phyloP scores from a whole-genome alignment of 2,329 filamentous ascomycete species.

The Zarea fungicola region DNA sequence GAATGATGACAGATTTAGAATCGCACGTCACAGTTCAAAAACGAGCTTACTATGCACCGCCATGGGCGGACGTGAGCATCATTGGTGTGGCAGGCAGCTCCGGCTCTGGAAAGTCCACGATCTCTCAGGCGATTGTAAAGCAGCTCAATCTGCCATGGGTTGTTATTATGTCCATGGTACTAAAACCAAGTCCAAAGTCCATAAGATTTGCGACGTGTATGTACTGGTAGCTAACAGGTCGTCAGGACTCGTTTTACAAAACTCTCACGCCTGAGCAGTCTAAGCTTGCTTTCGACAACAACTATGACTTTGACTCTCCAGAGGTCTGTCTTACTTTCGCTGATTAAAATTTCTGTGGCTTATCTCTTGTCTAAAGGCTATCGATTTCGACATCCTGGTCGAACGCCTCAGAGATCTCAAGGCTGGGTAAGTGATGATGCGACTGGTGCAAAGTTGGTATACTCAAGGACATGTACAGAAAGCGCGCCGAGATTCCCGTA shows the following conservation, averaged over 20 bases:
- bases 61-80: slow-evolving; percentile 94
- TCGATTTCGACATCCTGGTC: slow-evolving; percentile 89
- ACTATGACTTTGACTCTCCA: slow-evolving; percentile 94
- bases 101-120: slow-evolving; percentile 87
- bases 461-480: slow-evolving; percentile 43
- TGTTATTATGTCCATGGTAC: slow-evolving; percentile 92
- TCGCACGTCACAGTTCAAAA: slow-evolving; percentile 47
- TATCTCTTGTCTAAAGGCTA: slow-evolving; percentile 46
- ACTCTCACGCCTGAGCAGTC: slow-evolving; percentile 75
- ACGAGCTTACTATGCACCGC: slow-evolving; percentile 77
- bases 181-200: no score
- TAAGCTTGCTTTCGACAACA: slow-evolving; percentile 75
- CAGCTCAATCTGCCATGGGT: slow-evolving; percentile 94
- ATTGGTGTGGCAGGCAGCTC: slow-evolving; percentile 95
- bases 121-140: slow-evolving; percentile 86
- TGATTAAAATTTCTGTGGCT: neutral
- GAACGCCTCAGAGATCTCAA: slow-evolving; percentile 79
- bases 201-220: slow-evolving; percentile 10
- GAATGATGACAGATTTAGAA: slow-evolving; percentile 28
- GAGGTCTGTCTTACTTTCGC: slow-evolving; percentile 41
- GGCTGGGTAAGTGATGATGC: slow-evolving; percentile 61
- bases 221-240: slow-evolving; percentile 18
- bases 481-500: slow-evolving; percentile 83
- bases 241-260: slow-evolving; percentile 95
- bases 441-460: slow-evolving; percentile 2